phyloP scores from a whole-genome alignment of 257 asterid genomes.

The Coffea canephora region DNA sequence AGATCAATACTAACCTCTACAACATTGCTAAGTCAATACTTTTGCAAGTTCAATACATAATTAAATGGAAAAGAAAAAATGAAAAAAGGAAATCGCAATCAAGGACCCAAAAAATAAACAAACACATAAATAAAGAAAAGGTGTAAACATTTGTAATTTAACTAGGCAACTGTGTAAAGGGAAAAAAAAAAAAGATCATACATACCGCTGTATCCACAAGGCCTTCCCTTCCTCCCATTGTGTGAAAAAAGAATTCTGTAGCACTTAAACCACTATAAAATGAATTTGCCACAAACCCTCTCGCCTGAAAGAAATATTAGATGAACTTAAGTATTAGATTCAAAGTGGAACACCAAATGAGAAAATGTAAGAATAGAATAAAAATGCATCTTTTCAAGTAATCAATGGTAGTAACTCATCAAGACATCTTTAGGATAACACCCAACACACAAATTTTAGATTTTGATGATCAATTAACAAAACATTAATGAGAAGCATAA shows the following conservation, averaged over 20 bases:
- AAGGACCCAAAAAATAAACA: not conserved
- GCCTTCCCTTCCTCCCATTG: slow-evolving; percentile 99
- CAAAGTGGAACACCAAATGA: not conserved
- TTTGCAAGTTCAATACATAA: too few relatives aligned
- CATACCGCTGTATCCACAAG: slow-evolving; percentile 99
- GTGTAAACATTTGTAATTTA: not conserved
- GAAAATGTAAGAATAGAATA: not conserved
- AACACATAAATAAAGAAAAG: not conserved
- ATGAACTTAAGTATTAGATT: not conserved
- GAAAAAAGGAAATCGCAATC: not conserved
- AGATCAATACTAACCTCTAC: too few relatives aligned
- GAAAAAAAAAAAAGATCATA: slow-evolving; percentile 8
- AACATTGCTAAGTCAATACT: too few relatives aligned
- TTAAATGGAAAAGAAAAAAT: not conserved
- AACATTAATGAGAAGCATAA: not conserved
- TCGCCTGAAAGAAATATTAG: slow-evolving; percentile 58
- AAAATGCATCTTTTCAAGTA: not conserved
- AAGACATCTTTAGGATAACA: not conserved
- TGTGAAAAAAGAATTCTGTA: slow-evolving; percentile 95
- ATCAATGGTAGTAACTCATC: not conserved
- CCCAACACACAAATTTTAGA: not conserved
- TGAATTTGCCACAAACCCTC: slow-evolving; percentile 94
- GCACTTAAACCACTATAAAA: slow-evolving; percentile 87
- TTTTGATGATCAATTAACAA: not conserved
- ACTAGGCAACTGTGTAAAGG: not conserved